A percentile compares a stretch with the other conserved stretches of the same genome.
Evolutionary conservation across 768 basidiomycete genomes (phyloP).

Genomic region (Termitomyces eurrhizus): DNA sequence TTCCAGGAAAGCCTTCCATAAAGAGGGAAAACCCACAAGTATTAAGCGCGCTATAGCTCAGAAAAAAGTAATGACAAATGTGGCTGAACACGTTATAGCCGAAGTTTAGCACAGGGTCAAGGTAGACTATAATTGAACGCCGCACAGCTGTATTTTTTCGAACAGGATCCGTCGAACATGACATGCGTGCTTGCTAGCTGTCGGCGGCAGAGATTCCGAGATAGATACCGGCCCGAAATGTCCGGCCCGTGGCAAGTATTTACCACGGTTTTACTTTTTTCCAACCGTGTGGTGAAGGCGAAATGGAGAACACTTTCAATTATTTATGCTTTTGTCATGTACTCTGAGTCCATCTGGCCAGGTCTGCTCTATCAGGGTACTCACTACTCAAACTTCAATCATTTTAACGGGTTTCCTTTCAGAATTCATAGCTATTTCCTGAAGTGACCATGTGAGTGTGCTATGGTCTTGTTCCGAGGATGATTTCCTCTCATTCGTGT

Average conservation of each 20-base stretch:
- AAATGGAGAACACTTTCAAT: background rate
- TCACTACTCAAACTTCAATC: background rate
- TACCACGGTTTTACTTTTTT: background rate
- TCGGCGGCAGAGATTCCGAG: background rate
- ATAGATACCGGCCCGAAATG: background rate
- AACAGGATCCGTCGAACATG: too few relatives aligned
- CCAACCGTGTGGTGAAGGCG: background rate
- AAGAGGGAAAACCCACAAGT: background rate
- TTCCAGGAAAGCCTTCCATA: slow-evolving; percentile 18
- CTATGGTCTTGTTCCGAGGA: background rate
- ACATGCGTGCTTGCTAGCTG: too few relatives aligned
- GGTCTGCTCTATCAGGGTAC: background rate
- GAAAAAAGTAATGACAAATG: background rate
- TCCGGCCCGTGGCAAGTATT: background rate
- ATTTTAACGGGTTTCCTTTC: background rate
- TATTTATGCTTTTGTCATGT: background rate
- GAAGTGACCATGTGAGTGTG: background rate
- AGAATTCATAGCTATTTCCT: too few relatives aligned
- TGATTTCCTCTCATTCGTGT: background rate
- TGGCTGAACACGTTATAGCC: background rate
- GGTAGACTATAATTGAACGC: background rate
- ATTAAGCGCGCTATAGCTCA: background rate
- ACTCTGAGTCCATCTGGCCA: background rate
- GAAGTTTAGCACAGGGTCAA: background rate
- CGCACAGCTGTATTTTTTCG: too few relatives aligned